Evolutionary conservation across 2,329 filamentous ascomycete genomes (phyloP).

Genomic region (Talaromyces sp.): DNA sequence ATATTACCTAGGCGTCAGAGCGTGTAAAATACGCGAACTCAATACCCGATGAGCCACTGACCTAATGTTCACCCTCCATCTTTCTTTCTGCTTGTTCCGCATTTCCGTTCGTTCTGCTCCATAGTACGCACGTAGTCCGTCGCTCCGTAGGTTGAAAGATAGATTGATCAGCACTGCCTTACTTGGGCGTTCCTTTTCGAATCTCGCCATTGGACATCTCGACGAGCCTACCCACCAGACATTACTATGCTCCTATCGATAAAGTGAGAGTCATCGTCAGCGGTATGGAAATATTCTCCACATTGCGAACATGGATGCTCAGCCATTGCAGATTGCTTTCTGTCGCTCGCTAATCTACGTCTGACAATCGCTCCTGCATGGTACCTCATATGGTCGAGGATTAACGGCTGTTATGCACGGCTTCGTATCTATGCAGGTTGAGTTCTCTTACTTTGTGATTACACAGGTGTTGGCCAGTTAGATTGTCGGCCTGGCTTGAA

Average conservation of each 20-base stretch:
- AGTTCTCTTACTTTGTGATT: neutral
- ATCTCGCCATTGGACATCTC: neutral
- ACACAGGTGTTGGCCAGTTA: neutral
- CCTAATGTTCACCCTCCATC: neutral
- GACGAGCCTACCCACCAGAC: neutral
- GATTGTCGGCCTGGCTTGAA: neutral
- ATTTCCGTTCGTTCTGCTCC: neutral
- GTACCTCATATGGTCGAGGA: neutral
- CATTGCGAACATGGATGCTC: neutral
- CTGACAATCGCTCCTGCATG: neutral
- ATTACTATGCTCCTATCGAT: neutral
- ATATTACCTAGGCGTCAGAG: neutral
- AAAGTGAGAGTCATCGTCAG: neutral
- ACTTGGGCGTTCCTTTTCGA: neutral
- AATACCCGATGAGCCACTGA: conserved; percentile 2
- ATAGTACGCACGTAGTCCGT: too few species aligned
- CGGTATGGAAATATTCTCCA: neutral
- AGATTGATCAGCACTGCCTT: neutral
- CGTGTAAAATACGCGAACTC: neutral
- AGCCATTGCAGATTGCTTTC: neutral
- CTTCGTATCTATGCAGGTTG: neutral
- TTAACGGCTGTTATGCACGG: neutral
- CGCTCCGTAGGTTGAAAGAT: neutral
- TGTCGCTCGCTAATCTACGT: neutral
- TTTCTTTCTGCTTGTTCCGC: neutral